Percentiles rank a stretch among this genome's conserved stretches.
phyloP scores from a whole-genome alignment of 2,329 filamentous ascomycete species.

The Scedosporium boydii region DNA sequence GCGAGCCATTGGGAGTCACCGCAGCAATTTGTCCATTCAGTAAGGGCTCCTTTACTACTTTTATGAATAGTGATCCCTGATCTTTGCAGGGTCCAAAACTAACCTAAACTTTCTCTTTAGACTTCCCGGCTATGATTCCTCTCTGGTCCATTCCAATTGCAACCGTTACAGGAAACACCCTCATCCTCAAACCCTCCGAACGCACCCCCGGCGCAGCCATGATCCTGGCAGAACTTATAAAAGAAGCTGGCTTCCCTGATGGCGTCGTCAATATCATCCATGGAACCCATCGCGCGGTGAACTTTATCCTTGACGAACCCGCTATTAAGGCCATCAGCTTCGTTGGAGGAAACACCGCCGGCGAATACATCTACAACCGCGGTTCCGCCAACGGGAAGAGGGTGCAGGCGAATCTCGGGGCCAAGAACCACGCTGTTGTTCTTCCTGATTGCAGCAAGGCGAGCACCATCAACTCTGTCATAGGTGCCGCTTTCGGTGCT shows the following conservation, averaged over 20 bases:
- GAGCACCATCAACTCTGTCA: slow-evolving; percentile 75
- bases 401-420: slow-evolving; percentile 78
- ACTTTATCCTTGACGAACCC: slow-evolving; percentile 80
- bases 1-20: slow-evolving; percentile 71
- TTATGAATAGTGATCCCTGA: background rate
- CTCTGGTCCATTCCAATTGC: slow-evolving; percentile 83
- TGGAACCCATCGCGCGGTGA: slow-evolving; percentile 69
- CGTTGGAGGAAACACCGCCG: slow-evolving; percentile 78
- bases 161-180: slow-evolving; percentile 73
- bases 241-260: slow-evolving; percentile 72
- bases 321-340: slow-evolving; percentile 81
- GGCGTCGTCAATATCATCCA: slow-evolving; percentile 80
- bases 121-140: slow-evolving; percentile 88
- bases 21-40: slow-evolving; percentile 84
- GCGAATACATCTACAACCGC: slow-evolving; percentile 74
- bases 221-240: slow-evolving; percentile 72
- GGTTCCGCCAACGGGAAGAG: slow-evolving; percentile 80
- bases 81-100: background rate
- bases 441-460: slow-evolving; percentile 86
- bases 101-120: slow-evolving; percentile 26
- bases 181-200: slow-evolving; percentile 80
- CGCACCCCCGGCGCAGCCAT: slow-evolving; percentile 76
- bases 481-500: slow-evolving; percentile 75
- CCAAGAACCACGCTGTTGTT: slow-evolving; percentile 81
- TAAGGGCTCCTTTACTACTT: slow-evolving; percentile 29